Conservation (phyloP, 2,329 filamentous ascomycete species). For the Phialophora expanda region DNA sequence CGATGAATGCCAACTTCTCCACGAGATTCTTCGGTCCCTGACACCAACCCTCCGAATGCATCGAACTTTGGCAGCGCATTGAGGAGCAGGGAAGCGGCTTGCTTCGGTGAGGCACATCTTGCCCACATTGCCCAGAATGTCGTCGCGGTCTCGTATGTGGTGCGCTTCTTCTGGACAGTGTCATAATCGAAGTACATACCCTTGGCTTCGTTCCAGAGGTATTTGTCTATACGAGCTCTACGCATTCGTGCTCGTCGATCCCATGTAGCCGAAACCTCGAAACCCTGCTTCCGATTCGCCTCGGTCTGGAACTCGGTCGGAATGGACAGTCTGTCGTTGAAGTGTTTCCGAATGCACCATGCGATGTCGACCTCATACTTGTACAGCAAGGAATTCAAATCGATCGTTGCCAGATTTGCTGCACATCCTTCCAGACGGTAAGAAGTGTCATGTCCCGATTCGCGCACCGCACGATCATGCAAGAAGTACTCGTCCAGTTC, state of each 20-base stretch:
- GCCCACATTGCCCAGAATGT: conserved; percentile 99
- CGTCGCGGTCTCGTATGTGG: conserved; percentile 85
- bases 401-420: conserved; percentile 88
- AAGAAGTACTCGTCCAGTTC: conserved; percentile 94
- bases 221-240: conserved; percentile 85
- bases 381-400: conserved; percentile 92
- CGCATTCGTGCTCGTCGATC: conserved; percentile 84
- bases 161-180: conserved; percentile 78
- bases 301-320: conserved; percentile 80
- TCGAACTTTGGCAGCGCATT: conserved; percentile 87
- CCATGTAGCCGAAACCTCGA: conserved; percentile 86
- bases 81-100: conserved; percentile 81
- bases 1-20: conserved; percentile 78
- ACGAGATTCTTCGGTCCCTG: conserved; percentile 86
- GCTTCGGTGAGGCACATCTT: conserved; percentile 80
- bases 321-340: conserved; percentile 80
- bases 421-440: conserved; percentile 89
- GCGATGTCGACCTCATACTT: conserved; percentile 97
- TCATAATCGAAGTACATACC: conserved; percentile 99
- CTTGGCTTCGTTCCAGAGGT: conserved; percentile 87
- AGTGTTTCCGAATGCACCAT: conserved; percentile 80
- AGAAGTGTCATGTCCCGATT: conserved; percentile 95
- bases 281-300: conserved; percentile 66
- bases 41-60: conserved; percentile 82
- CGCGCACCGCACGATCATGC: conserved; percentile 92